Conservation (phyloP, 495 filamentous ascomycete species). For the Talaromyces wortmannii region DNA sequence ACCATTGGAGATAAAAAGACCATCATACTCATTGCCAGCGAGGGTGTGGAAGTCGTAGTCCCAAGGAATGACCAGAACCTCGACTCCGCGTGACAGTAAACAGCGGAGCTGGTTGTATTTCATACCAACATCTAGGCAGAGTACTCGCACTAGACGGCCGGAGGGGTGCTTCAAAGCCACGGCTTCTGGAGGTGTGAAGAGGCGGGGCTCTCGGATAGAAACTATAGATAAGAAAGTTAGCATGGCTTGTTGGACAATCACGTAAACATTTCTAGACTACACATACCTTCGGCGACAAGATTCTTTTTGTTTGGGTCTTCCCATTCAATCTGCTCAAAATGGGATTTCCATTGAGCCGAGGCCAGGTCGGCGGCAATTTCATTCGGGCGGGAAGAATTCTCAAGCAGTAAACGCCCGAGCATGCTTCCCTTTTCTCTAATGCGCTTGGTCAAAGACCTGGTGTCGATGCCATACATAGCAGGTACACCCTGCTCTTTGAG, state of each 20-base stretch:
- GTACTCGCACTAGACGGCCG: conserved; percentile 74
- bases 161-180: conserved; percentile 75
- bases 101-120: conserved; percentile 97
- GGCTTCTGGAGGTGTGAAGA: conserved; percentile 65
- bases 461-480: conserved; percentile 96
- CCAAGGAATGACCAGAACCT: conserved; percentile 93
- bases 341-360: conserved; percentile 9
- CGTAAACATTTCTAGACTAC: background rate
- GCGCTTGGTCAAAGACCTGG: conserved; percentile 84
- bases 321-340: conserved; percentile 59
- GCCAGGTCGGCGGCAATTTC: conserved; percentile 21
- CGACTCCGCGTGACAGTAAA: conserved; percentile 82
- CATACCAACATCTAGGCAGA: conserved; percentile 92
- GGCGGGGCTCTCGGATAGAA: conserved; percentile 72
- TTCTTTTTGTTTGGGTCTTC: conserved; percentile 87
- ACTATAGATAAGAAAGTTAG: conserved; percentile 47
- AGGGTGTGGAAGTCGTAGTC: conserved; percentile 79
- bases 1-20: conserved; percentile 95
- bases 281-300: conserved; percentile 87
- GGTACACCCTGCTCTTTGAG: conserved; percentile 91
- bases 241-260: background rate
- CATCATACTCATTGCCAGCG: conserved; percentile 79
- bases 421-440: conserved; percentile 93
- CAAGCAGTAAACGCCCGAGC: conserved; percentile 81
- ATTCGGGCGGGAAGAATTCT: conserved; percentile 49